Conservation (phyloP, 2,329 filamentous ascomycete species). For the Fusarium annulatum region DNA sequence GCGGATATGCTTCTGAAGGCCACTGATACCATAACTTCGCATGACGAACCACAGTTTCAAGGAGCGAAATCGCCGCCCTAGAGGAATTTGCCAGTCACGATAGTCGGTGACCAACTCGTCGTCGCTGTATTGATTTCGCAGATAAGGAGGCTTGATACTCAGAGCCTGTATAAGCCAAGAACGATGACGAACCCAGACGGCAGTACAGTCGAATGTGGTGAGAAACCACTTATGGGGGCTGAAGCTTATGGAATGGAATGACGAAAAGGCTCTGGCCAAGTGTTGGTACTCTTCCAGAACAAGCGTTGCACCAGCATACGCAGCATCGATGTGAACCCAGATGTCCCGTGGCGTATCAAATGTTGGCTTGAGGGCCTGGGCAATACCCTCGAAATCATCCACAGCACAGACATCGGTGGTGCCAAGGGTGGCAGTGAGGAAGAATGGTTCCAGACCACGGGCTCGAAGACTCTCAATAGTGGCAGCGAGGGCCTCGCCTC, state of each 20-base stretch:
- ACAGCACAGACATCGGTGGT: slow-evolving; percentile 90
- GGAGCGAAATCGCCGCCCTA: slow-evolving; percentile 87
- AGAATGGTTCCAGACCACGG: slow-evolving; percentile 85
- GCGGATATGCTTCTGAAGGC: slow-evolving; percentile 78
- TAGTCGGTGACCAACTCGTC: slow-evolving; percentile 91
- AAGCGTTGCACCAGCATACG: slow-evolving; percentile 89
- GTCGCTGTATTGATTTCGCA: slow-evolving; percentile 83
- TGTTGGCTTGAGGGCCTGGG: slow-evolving; percentile 54
- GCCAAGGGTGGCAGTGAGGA: slow-evolving; percentile 83
- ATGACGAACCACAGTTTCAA: slow-evolving; percentile 97
- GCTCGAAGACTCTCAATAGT: slow-evolving; percentile 73
- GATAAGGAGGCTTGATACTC: slow-evolving; percentile 82
- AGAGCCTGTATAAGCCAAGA: slow-evolving; percentile 82
- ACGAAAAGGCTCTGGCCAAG: slow-evolving; percentile 68
- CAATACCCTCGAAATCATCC: slow-evolving; percentile 81
- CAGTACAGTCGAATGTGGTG: slow-evolving; percentile 89
- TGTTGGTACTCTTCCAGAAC: slow-evolving; percentile 84
- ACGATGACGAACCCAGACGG: slow-evolving; percentile 81
- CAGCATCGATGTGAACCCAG: slow-evolving; percentile 95
- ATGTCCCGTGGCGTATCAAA: slow-evolving; percentile 61
- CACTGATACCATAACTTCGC: slow-evolving; percentile 81
- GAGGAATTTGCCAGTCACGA: slow-evolving; percentile 95
- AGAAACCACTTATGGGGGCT: slow-evolving; percentile 99
- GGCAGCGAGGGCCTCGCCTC: slow-evolving; percentile 67
- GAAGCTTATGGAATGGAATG: slow-evolving; percentile 90